Conservation (phyloP, 257 asterid species). For the Ajuga chamaepitys region DNA sequence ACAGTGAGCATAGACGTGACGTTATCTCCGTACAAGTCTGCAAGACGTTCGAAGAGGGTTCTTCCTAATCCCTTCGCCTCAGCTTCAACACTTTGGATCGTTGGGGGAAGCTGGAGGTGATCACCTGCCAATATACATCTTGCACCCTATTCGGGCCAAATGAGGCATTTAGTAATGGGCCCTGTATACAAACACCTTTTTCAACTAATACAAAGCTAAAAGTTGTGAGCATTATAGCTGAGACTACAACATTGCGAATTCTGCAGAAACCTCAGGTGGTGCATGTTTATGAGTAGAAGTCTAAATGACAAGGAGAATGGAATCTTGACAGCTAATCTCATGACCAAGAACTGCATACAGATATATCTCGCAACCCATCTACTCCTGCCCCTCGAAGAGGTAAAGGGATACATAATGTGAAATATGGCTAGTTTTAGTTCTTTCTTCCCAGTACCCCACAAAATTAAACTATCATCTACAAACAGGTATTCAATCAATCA, state of each 20-base stretch:
- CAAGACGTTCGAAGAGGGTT: slow-evolving; percentile 94
- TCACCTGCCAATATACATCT: slow-evolving; percentile 94
- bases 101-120: slow-evolving; percentile 98
- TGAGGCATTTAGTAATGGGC: slow-evolving; percentile 10
- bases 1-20: slow-evolving; percentile 91
- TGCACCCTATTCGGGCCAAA: slow-evolving; percentile 49
- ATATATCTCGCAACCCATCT: not conserved
- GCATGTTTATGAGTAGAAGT: too few relatives aligned
- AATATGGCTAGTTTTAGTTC: not conserved
- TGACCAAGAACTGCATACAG: not conserved
- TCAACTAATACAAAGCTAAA: slow-evolving; percentile 3
- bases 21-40: slow-evolving; percentile 74
- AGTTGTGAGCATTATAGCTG: not conserved
- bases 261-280: not conserved
- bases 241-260: not conserved
- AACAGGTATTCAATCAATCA: not conserved
- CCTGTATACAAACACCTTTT: slow-evolving; percentile 1
- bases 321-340: not conserved
- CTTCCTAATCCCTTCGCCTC: slow-evolving; percentile 88
- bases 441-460: not conserved
- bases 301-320: not conserved
- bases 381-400: not conserved
- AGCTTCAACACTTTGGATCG: slow-evolving; percentile 96
- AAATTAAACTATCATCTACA: slow-evolving; percentile 1
- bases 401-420: not conserved